A percentile compares a stretch with the other conserved stretches of the same genome.
phyloP scores from a whole-genome alignment of 345 rosid species.

The Leavenworthia alabamica region DNA sequence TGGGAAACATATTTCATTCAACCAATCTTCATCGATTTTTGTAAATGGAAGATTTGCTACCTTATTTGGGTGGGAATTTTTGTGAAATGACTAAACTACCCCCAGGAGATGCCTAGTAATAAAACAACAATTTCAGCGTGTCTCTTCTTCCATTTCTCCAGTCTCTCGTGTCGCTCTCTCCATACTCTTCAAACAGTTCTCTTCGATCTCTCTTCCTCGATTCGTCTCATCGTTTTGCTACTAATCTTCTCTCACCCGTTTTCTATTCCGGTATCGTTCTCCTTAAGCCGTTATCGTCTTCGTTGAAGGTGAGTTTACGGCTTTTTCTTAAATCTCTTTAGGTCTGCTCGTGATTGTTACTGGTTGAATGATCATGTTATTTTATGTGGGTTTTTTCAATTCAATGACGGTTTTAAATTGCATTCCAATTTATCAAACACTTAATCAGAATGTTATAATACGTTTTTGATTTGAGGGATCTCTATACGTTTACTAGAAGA shows the following conservation, averaged over 20 bases:
- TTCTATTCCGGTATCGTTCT: neutral
- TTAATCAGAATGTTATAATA: neutral
- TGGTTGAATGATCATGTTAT: neutral
- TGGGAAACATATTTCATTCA: neutral
- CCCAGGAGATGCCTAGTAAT: too few relatives aligned
- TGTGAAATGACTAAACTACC: neutral
- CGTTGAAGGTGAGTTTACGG: slow-evolving; percentile 7
- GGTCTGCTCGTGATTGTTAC: neutral
- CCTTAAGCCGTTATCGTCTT: neutral
- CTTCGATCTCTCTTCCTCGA: slow-evolving; percentile 4
- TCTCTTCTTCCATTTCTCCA: neutral
- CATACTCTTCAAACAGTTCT: slow-evolving; percentile 7
- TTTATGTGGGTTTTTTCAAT: neutral
- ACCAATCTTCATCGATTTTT: neutral
- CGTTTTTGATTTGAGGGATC: slow-evolving; percentile 24
- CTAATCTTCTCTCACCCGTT: neutral
- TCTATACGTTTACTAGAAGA: neutral
- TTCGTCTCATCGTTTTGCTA: neutral
- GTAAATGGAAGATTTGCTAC: slow-evolving; percentile 7
- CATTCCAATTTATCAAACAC: slow-evolving; percentile 17
- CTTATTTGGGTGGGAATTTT: neutral
- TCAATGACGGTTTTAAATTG: neutral
- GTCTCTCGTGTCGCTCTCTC: slow-evolving; percentile 16
- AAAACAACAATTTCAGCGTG: neutral
- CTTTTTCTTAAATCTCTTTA: neutral